Conservation (phyloP, 345 rosid species). For the Eucalyptus brandiana region DNA sequence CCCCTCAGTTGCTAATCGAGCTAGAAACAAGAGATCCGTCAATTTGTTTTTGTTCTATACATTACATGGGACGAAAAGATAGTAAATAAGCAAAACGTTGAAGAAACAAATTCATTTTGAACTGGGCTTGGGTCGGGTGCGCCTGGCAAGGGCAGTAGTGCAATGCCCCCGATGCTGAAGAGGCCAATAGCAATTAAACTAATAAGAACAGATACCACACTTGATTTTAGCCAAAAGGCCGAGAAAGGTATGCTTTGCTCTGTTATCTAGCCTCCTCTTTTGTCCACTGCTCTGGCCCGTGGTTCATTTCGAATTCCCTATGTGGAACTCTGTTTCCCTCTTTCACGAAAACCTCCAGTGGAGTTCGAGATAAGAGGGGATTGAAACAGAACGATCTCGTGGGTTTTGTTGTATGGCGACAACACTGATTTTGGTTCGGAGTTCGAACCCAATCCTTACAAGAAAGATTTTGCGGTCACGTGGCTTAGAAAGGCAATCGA, state of each 20-base stretch:
- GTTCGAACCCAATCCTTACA: background rate
- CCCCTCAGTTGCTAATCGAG: background rate
- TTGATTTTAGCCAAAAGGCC: constrained; percentile 58
- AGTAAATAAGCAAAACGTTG: background rate
- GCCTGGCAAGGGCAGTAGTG: background rate
- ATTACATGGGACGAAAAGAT: background rate
- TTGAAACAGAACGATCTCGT: background rate
- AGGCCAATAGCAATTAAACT: constrained; percentile 10
- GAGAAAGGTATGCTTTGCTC: constrained; percentile 25
- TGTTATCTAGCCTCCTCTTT: background rate
- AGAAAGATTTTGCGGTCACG: background rate
- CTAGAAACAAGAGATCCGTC: background rate
- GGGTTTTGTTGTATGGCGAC: background rate
- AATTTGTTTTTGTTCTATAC: too few relatives aligned
- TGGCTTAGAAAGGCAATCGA: background rate
- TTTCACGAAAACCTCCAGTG: background rate
- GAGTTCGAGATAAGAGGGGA: background rate
- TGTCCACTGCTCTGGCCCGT: background rate
- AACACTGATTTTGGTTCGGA: background rate
- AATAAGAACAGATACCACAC: constrained; percentile 44
- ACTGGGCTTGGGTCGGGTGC: background rate
- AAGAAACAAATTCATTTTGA: background rate
- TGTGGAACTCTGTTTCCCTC: background rate
- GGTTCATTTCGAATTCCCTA: background rate
- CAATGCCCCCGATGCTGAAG: background rate